Conservation (phyloP, 169 alveolate species). For the Fabrea salina region DNA sequence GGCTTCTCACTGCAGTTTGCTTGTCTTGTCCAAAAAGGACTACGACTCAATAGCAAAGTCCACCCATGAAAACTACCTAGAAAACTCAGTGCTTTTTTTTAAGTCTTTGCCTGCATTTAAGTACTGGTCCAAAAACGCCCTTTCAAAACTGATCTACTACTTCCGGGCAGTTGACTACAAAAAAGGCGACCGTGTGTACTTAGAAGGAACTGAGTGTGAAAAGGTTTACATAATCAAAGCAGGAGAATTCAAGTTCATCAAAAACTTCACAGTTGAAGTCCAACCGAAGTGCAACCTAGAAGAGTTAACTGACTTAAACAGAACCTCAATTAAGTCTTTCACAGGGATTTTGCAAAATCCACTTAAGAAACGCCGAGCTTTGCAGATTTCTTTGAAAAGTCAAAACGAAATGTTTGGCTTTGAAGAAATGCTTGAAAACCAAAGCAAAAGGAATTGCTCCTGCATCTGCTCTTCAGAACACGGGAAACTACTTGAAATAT, state of each 20-base stretch:
- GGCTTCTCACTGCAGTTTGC: conserved; percentile 23
- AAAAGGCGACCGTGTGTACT: conserved; percentile 21
- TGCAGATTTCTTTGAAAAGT: conserved; percentile 16
- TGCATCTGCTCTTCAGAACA: not conserved
- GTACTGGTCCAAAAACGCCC: conserved; percentile 35
- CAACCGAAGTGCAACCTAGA: too few species aligned
- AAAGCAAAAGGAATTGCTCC: not conserved
- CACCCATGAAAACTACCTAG: conserved; percentile 31
- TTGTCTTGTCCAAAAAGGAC: conserved; percentile 32
- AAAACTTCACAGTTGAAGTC: conserved; percentile 6
- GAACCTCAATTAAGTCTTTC: too few species aligned
- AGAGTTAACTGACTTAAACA: too few species aligned
- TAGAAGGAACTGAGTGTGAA: conserved; percentile 30
- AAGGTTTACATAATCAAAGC: conserved; percentile 36
- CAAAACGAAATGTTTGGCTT: conserved; percentile 12
- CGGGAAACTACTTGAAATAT: conserved; percentile 1
- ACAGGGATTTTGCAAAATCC: too few species aligned
- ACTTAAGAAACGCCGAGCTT: too few species aligned
- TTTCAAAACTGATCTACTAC: conserved; percentile 20
- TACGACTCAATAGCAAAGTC: conserved; percentile 10
- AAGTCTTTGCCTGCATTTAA: conserved; percentile 30
- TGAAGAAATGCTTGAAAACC: not conserved
- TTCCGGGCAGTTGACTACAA: conserved; percentile 8
- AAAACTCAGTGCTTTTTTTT: conserved; percentile 32
- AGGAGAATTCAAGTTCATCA: conserved; percentile 51